These are phyloP conservation scores for Paratrypanosoma confusum DNA, from an alignment of 208 protist species.

Conservation along the genomic window DNA sequence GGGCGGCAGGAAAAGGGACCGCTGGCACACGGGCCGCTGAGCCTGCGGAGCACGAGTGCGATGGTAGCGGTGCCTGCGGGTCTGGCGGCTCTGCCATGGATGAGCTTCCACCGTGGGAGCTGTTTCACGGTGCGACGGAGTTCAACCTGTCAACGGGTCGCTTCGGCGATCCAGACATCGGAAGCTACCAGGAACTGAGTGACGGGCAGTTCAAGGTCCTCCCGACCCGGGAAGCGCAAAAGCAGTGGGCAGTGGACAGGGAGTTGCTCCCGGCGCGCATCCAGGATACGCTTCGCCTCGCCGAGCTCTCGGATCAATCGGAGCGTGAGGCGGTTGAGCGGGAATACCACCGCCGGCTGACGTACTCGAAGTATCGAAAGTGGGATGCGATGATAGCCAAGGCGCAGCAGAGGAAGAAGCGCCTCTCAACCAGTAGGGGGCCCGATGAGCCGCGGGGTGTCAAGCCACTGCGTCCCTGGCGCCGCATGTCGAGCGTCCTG, in stretches of 20 bases:
- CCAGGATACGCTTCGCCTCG: slow-evolving; percentile 49
- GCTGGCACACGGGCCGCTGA: background rate
- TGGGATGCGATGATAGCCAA: slow-evolving; percentile 66
- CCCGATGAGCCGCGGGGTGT: slow-evolving; percentile 10
- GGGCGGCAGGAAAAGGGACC: background rate
- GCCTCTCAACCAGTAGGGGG: slow-evolving; percentile 3
- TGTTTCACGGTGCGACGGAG: slow-evolving; percentile 64
- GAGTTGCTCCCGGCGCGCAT: slow-evolving; percentile 54
- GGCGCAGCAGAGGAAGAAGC: slow-evolving; percentile 36
- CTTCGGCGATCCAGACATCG: slow-evolving; percentile 59
- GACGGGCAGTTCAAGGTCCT: slow-evolving; percentile 67
- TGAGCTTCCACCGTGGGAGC: slow-evolving; percentile 79
- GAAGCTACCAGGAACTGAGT: slow-evolving; percentile 73
- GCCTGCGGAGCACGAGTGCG: background rate
- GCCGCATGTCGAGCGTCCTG: slow-evolving; percentile 55
- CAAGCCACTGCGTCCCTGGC: slow-evolving; percentile 38
- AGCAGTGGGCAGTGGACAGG: slow-evolving; percentile 54
- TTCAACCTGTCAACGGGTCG: slow-evolving; percentile 70
- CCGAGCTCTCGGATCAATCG: slow-evolving; percentile 37
- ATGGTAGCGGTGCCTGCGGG: background rate
- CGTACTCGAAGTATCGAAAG: slow-evolving; percentile 57
- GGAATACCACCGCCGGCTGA: slow-evolving; percentile 46
- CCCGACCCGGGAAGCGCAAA: slow-evolving; percentile 44
- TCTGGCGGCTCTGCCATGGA: background rate
- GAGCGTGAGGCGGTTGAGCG: slow-evolving; percentile 44